Evolutionary conservation across 139 green algal species (phyloP), one percentile per base, ranked within the genome.

Genomic region (Chlamydomonas eustigma): DNA sequence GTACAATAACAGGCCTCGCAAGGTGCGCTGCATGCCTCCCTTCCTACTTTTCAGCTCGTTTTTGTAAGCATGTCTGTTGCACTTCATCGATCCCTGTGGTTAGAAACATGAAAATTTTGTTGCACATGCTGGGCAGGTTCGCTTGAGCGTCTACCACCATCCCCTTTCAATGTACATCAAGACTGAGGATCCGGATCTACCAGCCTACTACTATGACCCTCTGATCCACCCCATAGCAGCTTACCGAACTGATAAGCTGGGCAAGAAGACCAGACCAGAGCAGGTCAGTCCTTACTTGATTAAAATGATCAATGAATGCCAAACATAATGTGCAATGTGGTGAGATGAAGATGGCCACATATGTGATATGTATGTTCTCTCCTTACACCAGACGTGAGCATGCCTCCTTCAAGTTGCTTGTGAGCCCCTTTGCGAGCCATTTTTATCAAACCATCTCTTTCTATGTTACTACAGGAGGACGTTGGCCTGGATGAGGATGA

Each of bases 111-210:
- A n/a, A n/a, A n/a, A n/a, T n/a, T n/a, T n/a, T n/a, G n/a, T n/a
- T n/a, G n/a, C n/a, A n/a, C n/a, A n/a, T n/a, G 31, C 32, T 28
- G 3, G 39, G 65, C 65, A 94, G 85, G 95, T 99, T 30, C 88
- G 87, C 52, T 82, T 98, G 74, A 81, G 77, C 39, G 37, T 80
- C 35, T 99, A 99, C 89, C 96, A 99, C 84, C 72, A 91, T 73
- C 96, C 96, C 12, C 92, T 96, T 87, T 90, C 94, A 38, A 97
- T 98, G 92, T 99, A 98, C 91, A 98, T 99, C 85, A 99, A 99
- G 89, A 91, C 89, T 8, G 96, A 99, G 83, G 96, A 99, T 82
- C 96, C 96, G 2, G 96, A 99, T 86, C 88, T 99, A 76, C 96
- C 96, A 1, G 96, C 96, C 50, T 99, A 96, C 87, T 98, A 98